These are phyloP conservation scores for Moesziomyces sp. DNA, from an alignment of 1,284 basidiomycete genomes.

Conservation along the genomic window DNA sequence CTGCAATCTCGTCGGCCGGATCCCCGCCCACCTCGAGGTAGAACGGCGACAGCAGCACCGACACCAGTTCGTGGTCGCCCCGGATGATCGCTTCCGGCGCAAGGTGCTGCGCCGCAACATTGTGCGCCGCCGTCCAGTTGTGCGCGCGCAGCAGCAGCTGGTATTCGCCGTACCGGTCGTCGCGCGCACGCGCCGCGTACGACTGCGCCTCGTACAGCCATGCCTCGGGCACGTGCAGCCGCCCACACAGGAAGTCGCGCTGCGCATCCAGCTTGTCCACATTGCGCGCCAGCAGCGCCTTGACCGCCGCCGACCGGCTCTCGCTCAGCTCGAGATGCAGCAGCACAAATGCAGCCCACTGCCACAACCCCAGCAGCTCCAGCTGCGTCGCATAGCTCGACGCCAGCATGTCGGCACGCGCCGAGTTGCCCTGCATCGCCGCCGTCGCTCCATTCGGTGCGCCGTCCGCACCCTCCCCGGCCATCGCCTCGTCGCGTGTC, in stretches of 20 bases:
- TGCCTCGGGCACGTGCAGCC: constrained; percentile 79
- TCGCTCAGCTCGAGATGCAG: constrained; percentile 83
- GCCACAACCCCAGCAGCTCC: constrained; percentile 82
- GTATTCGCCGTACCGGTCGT: constrained; percentile 81
- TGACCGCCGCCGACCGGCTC: constrained; percentile 79
- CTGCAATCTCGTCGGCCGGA: constrained; percentile 45
- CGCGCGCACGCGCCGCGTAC: constrained; percentile 72
- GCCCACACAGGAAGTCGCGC: constrained; percentile 80
- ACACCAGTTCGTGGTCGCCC: constrained; percentile 80
- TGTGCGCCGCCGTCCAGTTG: constrained; percentile 80
- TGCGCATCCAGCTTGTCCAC: constrained; percentile 75
- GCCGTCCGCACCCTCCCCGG: constrained; percentile 68
- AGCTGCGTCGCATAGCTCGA: constrained; percentile 87
- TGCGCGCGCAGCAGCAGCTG: constrained; percentile 79
- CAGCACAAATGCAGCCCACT: constrained; percentile 87
- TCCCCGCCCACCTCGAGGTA: constrained; percentile 74
- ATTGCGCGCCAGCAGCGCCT: constrained; percentile 81
- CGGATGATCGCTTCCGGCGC: constrained; percentile 88
- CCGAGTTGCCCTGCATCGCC: constrained; percentile 64
- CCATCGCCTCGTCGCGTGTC: constrained; percentile 66
- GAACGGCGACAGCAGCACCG: constrained; percentile 79
- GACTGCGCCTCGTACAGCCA: constrained; percentile 93
- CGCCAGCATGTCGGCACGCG: constrained; percentile 83
- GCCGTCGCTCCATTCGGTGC: constrained; percentile 71
- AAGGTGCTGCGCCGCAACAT: constrained; percentile 82